These are phyloP conservation scores for Juglanconis sp. DNA, from an alignment of 2,329 filamentous ascomycete genomes.

Conservation along the genomic window DNA sequence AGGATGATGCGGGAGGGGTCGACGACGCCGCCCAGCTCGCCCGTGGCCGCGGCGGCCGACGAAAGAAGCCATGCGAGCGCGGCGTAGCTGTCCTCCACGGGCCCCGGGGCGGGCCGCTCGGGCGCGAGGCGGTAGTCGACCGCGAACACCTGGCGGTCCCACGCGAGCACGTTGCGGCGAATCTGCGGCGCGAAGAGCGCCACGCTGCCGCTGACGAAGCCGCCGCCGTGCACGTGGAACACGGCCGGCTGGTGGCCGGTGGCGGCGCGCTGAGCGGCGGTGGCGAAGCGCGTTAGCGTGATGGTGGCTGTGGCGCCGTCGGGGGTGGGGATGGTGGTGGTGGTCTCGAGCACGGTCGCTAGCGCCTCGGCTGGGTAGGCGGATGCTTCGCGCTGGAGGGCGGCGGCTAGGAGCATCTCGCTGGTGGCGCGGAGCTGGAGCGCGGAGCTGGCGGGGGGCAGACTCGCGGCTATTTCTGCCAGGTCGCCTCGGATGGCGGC, in stretches of 20 bases:
- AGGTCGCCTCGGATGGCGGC: too few relatives aligned
- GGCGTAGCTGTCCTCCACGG: constrained; percentile 33
- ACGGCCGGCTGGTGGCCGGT: neutral
- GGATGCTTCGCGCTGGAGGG: too few relatives aligned
- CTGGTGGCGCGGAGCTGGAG: too few relatives aligned
- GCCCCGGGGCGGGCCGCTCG: constrained; percentile 39
- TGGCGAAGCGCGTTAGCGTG: too few relatives aligned
- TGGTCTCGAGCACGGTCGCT: too few relatives aligned
- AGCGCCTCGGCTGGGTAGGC: too few relatives aligned
- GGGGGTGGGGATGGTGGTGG: too few relatives aligned
- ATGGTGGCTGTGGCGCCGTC: too few relatives aligned
- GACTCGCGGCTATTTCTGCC: too few relatives aligned
- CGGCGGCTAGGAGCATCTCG: too few relatives aligned
- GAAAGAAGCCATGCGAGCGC: constrained; percentile 24
- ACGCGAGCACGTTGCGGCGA: neutral
- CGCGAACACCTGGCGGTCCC: constrained; percentile 19
- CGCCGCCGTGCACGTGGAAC: constrained; percentile 15
- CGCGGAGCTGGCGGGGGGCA: too few relatives aligned
- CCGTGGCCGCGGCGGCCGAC: constrained; percentile 23
- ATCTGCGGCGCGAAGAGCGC: neutral
- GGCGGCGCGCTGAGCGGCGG: too few relatives aligned
- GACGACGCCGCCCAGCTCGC: neutral
- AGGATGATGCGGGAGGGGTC: constrained; percentile 1
- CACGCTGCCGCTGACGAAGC: constrained; percentile 9
- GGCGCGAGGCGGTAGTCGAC: constrained; percentile 46